Conservation (phyloP, 371 early-diverging fungal genomes). For the Umbelopsis sp. region DNA sequence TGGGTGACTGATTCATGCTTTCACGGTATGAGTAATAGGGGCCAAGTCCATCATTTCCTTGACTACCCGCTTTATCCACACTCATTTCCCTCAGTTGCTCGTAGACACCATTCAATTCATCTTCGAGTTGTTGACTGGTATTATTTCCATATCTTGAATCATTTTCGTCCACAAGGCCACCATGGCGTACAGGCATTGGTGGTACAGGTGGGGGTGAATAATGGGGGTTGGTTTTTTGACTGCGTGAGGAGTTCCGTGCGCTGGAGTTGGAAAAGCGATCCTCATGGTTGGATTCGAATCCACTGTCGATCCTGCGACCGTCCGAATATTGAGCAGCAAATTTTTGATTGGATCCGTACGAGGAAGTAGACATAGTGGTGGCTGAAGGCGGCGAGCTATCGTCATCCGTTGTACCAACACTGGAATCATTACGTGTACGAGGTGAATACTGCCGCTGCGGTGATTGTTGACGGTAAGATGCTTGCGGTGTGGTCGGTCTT, state of each 20-base stretch:
- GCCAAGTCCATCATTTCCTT: background rate
- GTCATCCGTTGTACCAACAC: slow-evolving; percentile 31
- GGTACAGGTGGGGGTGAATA: slow-evolving; percentile 46
- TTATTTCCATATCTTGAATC: background rate
- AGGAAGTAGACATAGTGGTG: slow-evolving; percentile 27
- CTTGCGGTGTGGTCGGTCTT: background rate
- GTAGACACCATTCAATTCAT: slow-evolving; percentile 7
- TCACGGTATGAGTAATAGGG: slow-evolving; percentile 2
- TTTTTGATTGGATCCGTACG: slow-evolving; percentile 30
- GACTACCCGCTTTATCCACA: background rate
- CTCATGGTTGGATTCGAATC: slow-evolving; percentile 45
- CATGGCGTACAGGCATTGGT: slow-evolving; percentile 29
- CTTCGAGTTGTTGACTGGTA: slow-evolving; percentile 10
- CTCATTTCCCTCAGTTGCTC: slow-evolving; percentile 15
- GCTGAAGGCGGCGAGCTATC: slow-evolving; percentile 20
- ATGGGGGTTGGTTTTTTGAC: slow-evolving; percentile 22
- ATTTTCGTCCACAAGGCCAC: background rate
- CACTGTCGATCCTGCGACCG: slow-evolving; percentile 46
- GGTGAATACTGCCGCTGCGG: slow-evolving; percentile 23
- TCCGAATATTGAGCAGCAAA: slow-evolving; percentile 22
- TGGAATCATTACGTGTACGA: slow-evolving; percentile 34
- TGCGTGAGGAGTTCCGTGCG: slow-evolving; percentile 25
- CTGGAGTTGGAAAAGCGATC: slow-evolving; percentile 38
- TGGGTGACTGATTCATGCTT: background rate
- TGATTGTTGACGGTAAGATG: slow-evolving; percentile 11